A percentile compares a stretch with the other conserved stretches of the same genome.
Conservation (phyloP, 345 rosid genomes). For the Gossypium turneri region DNA sequence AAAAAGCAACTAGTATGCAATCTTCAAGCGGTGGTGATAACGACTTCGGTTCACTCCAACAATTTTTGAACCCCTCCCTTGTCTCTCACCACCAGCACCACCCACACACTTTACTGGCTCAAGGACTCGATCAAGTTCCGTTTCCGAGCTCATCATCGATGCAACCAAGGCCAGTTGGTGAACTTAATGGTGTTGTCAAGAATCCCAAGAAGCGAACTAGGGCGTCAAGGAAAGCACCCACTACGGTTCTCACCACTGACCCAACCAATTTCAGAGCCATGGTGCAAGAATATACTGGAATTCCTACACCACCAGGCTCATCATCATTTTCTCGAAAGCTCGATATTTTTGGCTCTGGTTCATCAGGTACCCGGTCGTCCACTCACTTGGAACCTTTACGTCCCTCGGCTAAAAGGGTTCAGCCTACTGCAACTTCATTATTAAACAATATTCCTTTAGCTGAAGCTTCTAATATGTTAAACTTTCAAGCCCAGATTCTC, state of each 20-base stretch:
- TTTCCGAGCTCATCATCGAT: conserved; percentile 27
- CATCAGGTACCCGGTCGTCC: conserved; percentile 38
- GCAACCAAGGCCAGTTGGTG: conserved; percentile 18
- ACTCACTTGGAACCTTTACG: conserved; percentile 41
- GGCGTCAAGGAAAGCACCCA: conserved; percentile 88
- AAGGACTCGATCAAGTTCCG: conserved; percentile 22
- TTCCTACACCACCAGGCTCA: conserved; percentile 64
- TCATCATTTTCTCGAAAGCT: conserved; percentile 53
- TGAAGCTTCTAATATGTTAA: conserved; percentile 21
- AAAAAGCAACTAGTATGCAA: conserved; percentile 61
- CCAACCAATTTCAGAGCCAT: conserved; percentile 82
- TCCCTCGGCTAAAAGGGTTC: conserved; percentile 47
- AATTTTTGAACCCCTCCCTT: conserved; percentile 38
- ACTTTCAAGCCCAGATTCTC: conserved; percentile 30
- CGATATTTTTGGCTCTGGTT: conserved; percentile 57
- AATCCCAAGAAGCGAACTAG: conserved; percentile 85
- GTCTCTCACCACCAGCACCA: conserved; percentile 19
- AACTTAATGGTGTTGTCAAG: conserved; percentile 20
- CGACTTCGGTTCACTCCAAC: conserved; percentile 52
- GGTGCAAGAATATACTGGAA: conserved; percentile 97
- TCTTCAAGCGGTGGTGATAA: conserved; percentile 74
- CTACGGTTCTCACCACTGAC: conserved; percentile 91
- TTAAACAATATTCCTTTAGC: conserved; percentile 13
- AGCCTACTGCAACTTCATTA: conserved; percentile 23
- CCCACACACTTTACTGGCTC: conserved; percentile 27